Evolutionary conservation across 2,329 filamentous ascomycete genomes (phyloP), one percentile per base, ranked within the genome.

Genomic region (Gnomoniopsis sp.): DNA sequence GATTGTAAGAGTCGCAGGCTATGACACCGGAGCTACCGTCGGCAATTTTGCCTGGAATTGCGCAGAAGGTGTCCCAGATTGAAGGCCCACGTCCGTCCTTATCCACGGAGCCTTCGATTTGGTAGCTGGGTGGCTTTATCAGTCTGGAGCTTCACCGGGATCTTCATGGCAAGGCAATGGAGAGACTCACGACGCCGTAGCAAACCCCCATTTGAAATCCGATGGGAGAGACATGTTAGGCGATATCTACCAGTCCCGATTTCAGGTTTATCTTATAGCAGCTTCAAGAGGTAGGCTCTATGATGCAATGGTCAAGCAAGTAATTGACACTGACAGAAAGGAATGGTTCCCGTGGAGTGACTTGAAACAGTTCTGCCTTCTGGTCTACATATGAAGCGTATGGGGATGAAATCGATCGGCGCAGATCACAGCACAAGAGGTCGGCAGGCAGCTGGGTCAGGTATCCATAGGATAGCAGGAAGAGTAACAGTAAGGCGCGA

Each of bases 1-100:
- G 86, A 75, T 93, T 87, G 79, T 96, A 96, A 30, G 89, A 93
- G 77, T 96, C 90, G 75, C 91, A 96, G 41, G 91, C 91, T 47
- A 90, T 83, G 53, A 85, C 87, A 54, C 91, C 91, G 47, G 86
- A 88, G 65, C 81, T 86, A 59, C 85, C 88, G 67, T 90, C 89
- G 57, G 90, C 90, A 67, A 95, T 92, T 75, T 95, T 96, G 68
- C 90, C 90, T 7, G 88, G 86, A 55, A 85, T 88, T 63, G 83
- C 83, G 75, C 89, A 93, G 77, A 96, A 96, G n/a, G 84, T 88
- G 75, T 96, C 91, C 91, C 91, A 96, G 72, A 96, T 95, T 62
- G 88, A 91, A 56, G 90, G 87, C 22, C 84, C 88, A 64, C 91
- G 89, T 64, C 91, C 91, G 70, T 93, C 91, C 69, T 88, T 83